Base-by-base conservation (phyloP, 164 flowering plant species). In the Aristolochia californica region DNA sequence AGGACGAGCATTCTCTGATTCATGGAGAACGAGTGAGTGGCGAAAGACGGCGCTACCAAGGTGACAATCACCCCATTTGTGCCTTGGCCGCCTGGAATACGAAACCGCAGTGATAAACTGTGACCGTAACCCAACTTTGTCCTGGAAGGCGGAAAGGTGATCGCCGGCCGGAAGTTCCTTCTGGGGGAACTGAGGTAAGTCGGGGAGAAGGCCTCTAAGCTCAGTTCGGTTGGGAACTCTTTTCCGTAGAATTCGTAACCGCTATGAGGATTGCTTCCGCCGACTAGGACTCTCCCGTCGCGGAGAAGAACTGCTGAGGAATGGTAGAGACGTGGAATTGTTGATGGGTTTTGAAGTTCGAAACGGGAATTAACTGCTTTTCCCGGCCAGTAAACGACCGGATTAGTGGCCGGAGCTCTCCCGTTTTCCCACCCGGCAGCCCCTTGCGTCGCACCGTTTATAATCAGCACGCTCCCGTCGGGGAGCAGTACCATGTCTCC, bases 401-500 rank as follows among this genome's bases (percentile, higher is more conserved):
- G 86, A 5, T 21, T 23, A 0, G 70, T 27, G 5, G 68, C 77
- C 22, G 83, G 80, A 52, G 70, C 54, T 26, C 79, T 62, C 17
- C 74, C 80, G 2, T 34, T 5, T 53, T 74, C 83, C 82, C 81
- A 79, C 7, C 80, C 80, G 1, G 83, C 83, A 0, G 77, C 59
- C 8, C 86, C 86, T 4, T 66, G 28, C 3, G 60, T 30, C 11
- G 65, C 86, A 1, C 86, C 86, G 51, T 81, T 81, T 4, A 81
- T 66, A 18, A 79, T 74, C 60, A 81, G 58, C 23, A 81, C 74
- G 13, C 75, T 44, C 1, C 78, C 82, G 45, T 71, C 71, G 0
- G 86, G 86, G 5, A 81, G 70, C 27, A 79, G 21, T 4, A 76
- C 43, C 86, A 81, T 81, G 69, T 81, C 86, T 1, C 83, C 79